Evolutionary conservation across 1,284 basidiomycete species (phyloP), one percentile per base, ranked within the genome.

Genomic region (Cryptococcus sp.): DNA sequence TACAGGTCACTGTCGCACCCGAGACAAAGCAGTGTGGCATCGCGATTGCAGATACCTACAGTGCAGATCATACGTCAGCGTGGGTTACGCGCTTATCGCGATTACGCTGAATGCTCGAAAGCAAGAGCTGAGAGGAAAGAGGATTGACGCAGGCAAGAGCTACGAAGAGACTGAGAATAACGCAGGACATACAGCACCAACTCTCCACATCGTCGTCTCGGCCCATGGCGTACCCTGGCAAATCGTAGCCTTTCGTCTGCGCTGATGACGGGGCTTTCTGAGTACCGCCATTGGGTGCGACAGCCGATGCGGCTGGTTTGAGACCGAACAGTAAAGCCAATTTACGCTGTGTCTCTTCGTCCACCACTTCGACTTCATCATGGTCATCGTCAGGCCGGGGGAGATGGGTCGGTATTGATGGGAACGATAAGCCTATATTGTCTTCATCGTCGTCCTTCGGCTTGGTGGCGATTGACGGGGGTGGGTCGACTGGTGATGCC

Each of bases 1-100:
- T 77, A 78, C 39, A 71, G 63, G 61, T 78, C 76, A 22, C 60
- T 64, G 11, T 75, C 73, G 61, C 76, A 78, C 17, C 70, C 73
- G 7, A 50, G 45, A 50, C 76, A 78, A 8, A 70, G 59, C 19
- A 78, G 54, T 15, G 62, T 65, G 6, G 76, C 76, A 58, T 78
- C 75, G 47, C 63, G 63, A 51, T 71, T 76, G 57, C 76, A 78
- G 54, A 78, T 78, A 52, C 71, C 76, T 78, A 55, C 2, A 20
- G 43, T n/a, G 35, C 23, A 42, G 38, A 40, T 20, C 20, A 27
- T 25, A 25, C 27, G 23, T 42, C 38, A 48, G 62, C 15, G 8
- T 22, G 2, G 5, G 4, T 13, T 35, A 13, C 13, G 8, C 13
- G 30, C 30, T 10, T 5, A 8, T 10, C 13, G 30, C 30, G 30